Evolutionary conservation across 768 basidiomycete species (phyloP).

Genomic region (Russula brevipes): DNA sequence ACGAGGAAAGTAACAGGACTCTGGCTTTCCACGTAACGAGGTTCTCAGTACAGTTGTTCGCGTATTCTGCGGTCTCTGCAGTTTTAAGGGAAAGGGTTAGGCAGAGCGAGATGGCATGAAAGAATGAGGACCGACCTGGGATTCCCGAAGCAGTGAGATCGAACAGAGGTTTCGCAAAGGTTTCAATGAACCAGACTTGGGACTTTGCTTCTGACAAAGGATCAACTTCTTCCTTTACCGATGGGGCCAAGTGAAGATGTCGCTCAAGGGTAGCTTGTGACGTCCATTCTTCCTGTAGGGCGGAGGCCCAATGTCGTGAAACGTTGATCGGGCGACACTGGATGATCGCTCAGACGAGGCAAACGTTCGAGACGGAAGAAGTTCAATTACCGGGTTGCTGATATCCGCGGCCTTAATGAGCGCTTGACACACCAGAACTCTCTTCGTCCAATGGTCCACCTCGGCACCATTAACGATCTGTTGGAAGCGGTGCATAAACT

Average conservation of each 20-base stretch:
- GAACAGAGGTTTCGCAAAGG: conserved; percentile 80
- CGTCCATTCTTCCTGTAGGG: conserved; percentile 85
- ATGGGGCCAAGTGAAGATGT: conserved; percentile 62
- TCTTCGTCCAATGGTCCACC: conserved; percentile 37
- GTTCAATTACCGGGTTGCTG: conserved; percentile 82
- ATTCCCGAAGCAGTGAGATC: conserved; percentile 67
- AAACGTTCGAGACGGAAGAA: not conserved
- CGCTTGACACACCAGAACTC: conserved; percentile 78
- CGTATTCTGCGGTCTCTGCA: conserved; percentile 63
- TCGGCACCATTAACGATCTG: conserved; percentile 41
- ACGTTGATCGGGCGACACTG: conserved; percentile 91
- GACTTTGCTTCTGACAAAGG: conserved; percentile 65
- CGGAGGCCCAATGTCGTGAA: conserved; percentile 88
- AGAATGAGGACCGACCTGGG: conserved; percentile 49
- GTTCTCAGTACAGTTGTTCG: conserved; percentile 63
- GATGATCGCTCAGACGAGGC: conserved; percentile 5
- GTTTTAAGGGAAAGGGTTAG: not conserved
- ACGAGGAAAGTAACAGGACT: conserved; percentile 36
- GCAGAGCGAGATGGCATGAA: not conserved
- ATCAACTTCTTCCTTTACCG: conserved; percentile 44
- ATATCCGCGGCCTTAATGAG: conserved; percentile 98
- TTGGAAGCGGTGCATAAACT: conserved; percentile 71
- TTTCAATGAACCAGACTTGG: conserved; percentile 85
- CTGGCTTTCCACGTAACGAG: conserved; percentile 63
- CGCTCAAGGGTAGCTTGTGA: conserved; percentile 84